phyloP scores from a whole-genome alignment of 2,329 filamentous ascomycete species.

The Fusarium annulatum region DNA sequence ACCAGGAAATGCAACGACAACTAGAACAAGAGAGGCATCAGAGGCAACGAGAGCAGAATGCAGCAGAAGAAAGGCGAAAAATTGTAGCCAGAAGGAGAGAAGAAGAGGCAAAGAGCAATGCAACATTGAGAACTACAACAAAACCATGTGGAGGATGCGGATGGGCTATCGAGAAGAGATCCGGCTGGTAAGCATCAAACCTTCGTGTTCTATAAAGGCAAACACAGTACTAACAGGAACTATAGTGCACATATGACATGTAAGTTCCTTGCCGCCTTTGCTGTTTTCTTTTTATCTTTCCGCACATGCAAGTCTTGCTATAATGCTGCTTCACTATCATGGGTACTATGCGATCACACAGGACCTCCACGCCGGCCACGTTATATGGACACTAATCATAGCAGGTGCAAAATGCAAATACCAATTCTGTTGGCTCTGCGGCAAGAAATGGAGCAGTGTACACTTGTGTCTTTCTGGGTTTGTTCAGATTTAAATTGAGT shows the following conservation, averaged over 20 bases:
- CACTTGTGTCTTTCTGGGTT: constrained; percentile 14
- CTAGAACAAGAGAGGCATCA: neutral
- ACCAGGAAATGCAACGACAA: neutral
- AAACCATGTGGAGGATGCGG: constrained; percentile 54
- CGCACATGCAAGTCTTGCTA: neutral
- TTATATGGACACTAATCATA: constrained; percentile 20
- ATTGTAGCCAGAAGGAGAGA: constrained; percentile 45
- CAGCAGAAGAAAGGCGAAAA: constrained; percentile 43
- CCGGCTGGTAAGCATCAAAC: constrained; percentile 54
- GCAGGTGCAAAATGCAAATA: constrained; percentile 50
- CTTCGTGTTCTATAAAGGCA: neutral
- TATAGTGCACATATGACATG: constrained; percentile 56
- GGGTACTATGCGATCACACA: constrained; percentile 27
- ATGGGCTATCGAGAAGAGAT: constrained; percentile 54
- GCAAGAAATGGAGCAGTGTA: constrained; percentile 28
- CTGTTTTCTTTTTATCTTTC: neutral
- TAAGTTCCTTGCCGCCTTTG: constrained; percentile 44
- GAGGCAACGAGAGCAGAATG: constrained; percentile 12
- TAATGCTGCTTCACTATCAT: constrained; percentile 3
- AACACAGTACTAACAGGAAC: constrained; percentile 38
- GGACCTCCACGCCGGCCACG: neutral
- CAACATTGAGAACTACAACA: constrained; percentile 46
- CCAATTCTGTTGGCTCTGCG: constrained; percentile 52
- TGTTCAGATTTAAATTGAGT: neutral
- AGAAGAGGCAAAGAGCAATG: constrained; percentile 51